A percentile compares a stretch with the other conserved stretches of the same genome.
Conservation (phyloP, 1,284 basidiomycete genomes). For the Microbotryum lychnidis-dioicae region DNA sequence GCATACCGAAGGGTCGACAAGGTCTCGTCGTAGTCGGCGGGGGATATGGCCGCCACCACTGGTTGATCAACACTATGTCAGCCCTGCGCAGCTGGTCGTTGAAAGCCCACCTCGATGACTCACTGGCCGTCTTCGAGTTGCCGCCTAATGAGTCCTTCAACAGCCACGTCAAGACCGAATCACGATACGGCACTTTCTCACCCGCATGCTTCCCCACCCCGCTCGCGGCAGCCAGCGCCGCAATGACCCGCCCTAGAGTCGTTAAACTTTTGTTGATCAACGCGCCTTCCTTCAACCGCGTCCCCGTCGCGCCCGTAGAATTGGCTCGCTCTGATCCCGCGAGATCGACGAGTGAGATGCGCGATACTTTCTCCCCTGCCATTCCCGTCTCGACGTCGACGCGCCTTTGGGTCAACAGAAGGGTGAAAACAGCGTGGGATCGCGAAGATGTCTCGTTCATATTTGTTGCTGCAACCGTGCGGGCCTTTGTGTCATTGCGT, state of each 20-base stretch:
- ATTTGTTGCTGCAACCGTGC: conserved; percentile 86
- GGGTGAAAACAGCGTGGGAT: conserved; percentile 88
- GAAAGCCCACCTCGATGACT: too few relatives aligned
- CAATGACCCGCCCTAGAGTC: conserved; percentile 89
- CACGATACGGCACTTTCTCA: conserved; percentile 89
- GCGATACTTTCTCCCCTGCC: conserved; percentile 90
- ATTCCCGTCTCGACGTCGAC: conserved; percentile 73
- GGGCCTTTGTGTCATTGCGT: conserved; percentile 29
- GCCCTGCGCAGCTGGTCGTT: conserved; percentile 29
- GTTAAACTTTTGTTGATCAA: conserved; percentile 86
- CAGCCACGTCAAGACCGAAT: conserved; percentile 79
- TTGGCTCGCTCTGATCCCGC: conserved; percentile 84
- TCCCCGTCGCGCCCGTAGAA: conserved; percentile 89
- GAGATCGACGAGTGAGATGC: conserved; percentile 71
- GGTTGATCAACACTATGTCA: too few relatives aligned
- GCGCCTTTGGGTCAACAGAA: conserved; percentile 74
- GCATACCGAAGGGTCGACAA: conserved; percentile 91
- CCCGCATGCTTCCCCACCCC: conserved; percentile 51
- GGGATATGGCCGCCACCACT: conserved; percentile 87
- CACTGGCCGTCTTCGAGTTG: conserved; percentile 86
- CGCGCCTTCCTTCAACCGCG: conserved; percentile 68
- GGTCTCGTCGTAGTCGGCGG: conserved; percentile 96
- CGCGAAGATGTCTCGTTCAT: conserved; percentile 98
- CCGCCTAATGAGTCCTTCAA: conserved; percentile 92
- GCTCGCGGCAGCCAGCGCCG: conserved; percentile 72